Conservation (phyloP, 1,284 basidiomycete genomes). For the Acaromyces ingoldii region DNA sequence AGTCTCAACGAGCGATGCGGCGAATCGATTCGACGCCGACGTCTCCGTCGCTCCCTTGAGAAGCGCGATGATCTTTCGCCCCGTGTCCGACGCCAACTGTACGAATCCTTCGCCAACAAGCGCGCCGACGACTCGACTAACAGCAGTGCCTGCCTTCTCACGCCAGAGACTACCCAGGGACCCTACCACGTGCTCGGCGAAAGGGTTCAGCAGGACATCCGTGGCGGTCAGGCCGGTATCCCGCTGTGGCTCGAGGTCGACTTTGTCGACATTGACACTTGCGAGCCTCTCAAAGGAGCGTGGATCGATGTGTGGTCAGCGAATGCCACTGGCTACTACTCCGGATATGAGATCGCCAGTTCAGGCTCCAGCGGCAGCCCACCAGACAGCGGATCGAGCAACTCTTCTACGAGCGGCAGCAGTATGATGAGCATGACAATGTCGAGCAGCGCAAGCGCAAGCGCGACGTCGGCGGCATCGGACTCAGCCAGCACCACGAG, state of each 20-base stretch:
- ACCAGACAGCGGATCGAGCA: too few species aligned
- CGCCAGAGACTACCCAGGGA: background rate
- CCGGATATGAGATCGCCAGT: too few species aligned
- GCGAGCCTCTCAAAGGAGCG: background rate
- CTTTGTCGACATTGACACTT: background rate
- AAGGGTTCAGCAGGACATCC: background rate
- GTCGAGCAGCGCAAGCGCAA: too few species aligned
- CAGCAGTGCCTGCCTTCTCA: background rate
- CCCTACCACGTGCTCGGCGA: background rate
- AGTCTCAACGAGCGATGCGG: background rate
- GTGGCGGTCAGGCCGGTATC: background rate
- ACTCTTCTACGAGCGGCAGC: too few species aligned
- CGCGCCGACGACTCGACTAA: too few species aligned
- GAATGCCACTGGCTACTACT: background rate
- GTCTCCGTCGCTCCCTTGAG: too few species aligned
- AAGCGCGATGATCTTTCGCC: too few species aligned
- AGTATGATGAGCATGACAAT: too few species aligned
- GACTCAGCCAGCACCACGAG: background rate
- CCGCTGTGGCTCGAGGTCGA: background rate
- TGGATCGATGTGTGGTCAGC: slow-evolving; percentile 1
- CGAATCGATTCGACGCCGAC: too few species aligned
- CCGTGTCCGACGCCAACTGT: too few species aligned
- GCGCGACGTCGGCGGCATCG: background rate
- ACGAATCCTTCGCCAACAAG: too few species aligned
- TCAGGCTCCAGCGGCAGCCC: too few species aligned